Conservation (phyloP, 345 rosid species). For the Cardamine occulta region DNA sequence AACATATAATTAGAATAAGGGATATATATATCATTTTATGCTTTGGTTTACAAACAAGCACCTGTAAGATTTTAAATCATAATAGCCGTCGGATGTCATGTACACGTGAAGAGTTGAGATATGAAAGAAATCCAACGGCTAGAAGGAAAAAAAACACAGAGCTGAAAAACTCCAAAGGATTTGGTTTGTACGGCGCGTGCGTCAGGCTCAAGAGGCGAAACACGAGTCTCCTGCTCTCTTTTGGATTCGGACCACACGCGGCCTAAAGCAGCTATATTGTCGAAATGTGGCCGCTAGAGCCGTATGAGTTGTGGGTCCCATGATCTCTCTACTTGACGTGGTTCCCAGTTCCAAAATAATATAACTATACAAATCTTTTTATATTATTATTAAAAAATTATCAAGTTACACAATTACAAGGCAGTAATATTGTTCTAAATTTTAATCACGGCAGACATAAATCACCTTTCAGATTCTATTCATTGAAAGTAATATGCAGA, state of each 20-base stretch:
- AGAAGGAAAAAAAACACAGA: neutral
- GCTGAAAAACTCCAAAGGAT: neutral
- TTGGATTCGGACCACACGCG: constrained; percentile 20
- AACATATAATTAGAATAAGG: neutral
- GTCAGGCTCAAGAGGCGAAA: neutral
- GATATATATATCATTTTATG: neutral
- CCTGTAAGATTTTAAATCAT: neutral
- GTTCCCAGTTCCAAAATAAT: neutral
- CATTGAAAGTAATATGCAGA: neutral
- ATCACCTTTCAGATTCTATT: neutral
- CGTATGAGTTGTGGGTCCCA: neutral
- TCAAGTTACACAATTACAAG: neutral
- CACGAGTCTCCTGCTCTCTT: constrained; percentile 3
- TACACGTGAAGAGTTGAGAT: constrained; percentile 1
- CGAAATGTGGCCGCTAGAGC: neutral
- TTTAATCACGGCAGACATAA: neutral
- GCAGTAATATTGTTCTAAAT: neutral
- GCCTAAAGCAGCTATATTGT: neutral
- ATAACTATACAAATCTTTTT: neutral
- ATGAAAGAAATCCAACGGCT: constrained; percentile 26
- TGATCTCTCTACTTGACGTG: constrained; percentile 18
- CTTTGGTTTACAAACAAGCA: neutral
- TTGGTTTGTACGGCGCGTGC: constrained; percentile 2
- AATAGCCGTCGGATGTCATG: constrained; percentile 17
- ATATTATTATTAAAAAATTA: neutral